These are phyloP conservation scores for Globisporangium cederbergense DNA, from an alignment of 352 stramenopile genomes.

Conservation along the genomic window DNA sequence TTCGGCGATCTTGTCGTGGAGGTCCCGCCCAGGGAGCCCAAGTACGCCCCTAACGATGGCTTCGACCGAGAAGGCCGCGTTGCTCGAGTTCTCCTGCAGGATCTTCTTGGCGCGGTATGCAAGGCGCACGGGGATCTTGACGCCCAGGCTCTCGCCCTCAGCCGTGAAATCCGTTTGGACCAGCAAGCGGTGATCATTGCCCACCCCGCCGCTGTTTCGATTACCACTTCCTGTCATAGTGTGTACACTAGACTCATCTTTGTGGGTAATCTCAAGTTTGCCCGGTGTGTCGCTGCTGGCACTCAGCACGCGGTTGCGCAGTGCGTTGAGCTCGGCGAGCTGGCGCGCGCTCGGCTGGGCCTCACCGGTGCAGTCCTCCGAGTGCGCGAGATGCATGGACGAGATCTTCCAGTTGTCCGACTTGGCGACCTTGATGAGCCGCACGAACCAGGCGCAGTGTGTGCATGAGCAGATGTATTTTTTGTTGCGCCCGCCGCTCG, in stretches of 20 bases:
- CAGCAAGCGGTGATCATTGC: not conserved
- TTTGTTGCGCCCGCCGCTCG: constrained; percentile 81
- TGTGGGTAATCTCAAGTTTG: constrained; percentile 53
- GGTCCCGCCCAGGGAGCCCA: constrained; percentile 60
- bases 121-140: constrained; percentile 22
- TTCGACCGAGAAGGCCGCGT: constrained; percentile 61
- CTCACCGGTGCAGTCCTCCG: constrained; percentile 52
- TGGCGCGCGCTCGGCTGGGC: constrained; percentile 72
- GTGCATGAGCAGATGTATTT: constrained; percentile 84
- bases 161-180: constrained; percentile 14
- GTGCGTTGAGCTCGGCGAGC: constrained; percentile 76
- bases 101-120: constrained; percentile 25
- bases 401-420: constrained; percentile 90
- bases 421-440: constrained; percentile 77
- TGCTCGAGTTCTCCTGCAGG: constrained; percentile 27
- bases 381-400: constrained; percentile 83
- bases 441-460: constrained; percentile 72
- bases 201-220: not conserved
- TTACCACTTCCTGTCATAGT: not conserved
- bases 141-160: constrained; percentile 16
- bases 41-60: constrained; percentile 74
- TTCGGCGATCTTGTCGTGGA: constrained; percentile 68
- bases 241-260: not conserved
- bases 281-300: constrained; percentile 28
- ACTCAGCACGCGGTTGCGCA: constrained; percentile 62